Percentiles rank a stretch among this genome's conserved stretches.
Conservation (phyloP, 306 rosid species). For the Echinosophora koreensis region DNA sequence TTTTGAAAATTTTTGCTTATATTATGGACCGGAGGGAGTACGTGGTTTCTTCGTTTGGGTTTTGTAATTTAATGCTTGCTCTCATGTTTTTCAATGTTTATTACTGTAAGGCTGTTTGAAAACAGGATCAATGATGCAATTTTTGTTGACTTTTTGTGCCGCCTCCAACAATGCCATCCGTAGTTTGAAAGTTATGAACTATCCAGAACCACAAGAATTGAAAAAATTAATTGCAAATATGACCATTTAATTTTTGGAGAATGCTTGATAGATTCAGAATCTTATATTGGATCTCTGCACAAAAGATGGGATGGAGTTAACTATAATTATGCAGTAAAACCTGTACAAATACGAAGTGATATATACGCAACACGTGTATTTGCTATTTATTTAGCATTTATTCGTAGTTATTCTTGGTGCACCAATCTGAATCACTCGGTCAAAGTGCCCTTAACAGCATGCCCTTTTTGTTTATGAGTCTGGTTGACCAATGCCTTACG, state of each 20-base stretch:
- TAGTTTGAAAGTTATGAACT: slow-evolving; percentile 13
- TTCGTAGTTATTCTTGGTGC: too few relatives aligned
- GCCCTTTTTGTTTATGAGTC: neutral
- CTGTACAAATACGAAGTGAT: neutral
- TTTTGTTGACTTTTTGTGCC: slow-evolving; percentile 48
- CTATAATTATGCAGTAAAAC: neutral
- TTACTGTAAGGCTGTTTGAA: slow-evolving; percentile 35
- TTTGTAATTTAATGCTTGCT: slow-evolving; percentile 5
- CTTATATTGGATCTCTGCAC: neutral
- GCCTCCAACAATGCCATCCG: neutral
- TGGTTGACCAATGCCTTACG: too few relatives aligned
- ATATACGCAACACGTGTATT: too few relatives aligned
- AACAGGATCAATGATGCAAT: neutral
- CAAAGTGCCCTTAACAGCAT: neutral
- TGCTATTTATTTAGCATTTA: too few relatives aligned
- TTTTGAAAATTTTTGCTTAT: too few relatives aligned
- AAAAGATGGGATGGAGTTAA: neutral
- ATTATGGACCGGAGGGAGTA: too few relatives aligned
- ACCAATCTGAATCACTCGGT: neutral
- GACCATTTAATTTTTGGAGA: slow-evolving; percentile 6
- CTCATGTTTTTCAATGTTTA: slow-evolving; percentile 23
- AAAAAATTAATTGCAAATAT: neutral
- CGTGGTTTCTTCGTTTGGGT: neutral
- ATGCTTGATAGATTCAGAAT: neutral
- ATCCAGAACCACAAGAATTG: slow-evolving; percentile 14